Conservation (phyloP, 768 basidiomycete species). For the Termitomyces sp. region DNA sequence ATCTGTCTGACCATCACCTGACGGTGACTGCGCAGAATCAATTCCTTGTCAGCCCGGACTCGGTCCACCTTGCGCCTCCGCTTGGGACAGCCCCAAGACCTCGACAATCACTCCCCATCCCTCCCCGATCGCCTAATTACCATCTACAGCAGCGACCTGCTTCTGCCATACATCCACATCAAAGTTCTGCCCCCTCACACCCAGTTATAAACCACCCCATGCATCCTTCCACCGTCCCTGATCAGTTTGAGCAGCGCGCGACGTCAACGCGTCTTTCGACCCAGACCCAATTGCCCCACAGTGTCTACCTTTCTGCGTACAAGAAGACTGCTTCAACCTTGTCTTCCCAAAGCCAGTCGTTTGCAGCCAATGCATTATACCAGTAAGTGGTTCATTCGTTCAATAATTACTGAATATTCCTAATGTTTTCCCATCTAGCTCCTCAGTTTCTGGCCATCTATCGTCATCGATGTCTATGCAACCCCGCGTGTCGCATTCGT, state of each 20-base stretch:
- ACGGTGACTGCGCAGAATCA: conserved; percentile 6
- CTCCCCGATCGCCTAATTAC: conserved; percentile 7
- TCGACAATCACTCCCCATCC: conserved; percentile 15
- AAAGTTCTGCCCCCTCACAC: not conserved
- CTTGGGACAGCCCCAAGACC: conserved; percentile 8
- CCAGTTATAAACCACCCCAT: not conserved
- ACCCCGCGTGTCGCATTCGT: conserved; percentile 13
- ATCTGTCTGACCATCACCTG: conserved; percentile 5
- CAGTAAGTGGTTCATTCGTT: conserved; percentile 33
- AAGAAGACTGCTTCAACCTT: conserved; percentile 2
- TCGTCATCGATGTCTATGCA: conserved; percentile 11
- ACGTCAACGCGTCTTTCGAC: conserved; percentile 2
- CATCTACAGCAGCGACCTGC: conserved; percentile 8
- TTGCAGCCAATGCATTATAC: conserved; percentile 39
- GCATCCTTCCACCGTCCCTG: not conserved
- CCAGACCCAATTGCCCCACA: conserved; percentile 10
- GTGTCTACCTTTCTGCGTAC: conserved; percentile 47
- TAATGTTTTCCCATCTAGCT: conserved; percentile 24
- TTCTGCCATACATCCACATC: conserved; percentile 2
- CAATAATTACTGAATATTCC: not conserved
- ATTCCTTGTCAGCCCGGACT: not conserved
- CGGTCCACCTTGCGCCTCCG: not conserved
- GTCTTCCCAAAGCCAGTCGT: conserved; percentile 31
- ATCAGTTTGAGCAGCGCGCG: conserved; percentile 4
- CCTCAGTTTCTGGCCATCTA: conserved; percentile 48